Evolutionary conservation across 768 basidiomycete genomes (phyloP), one percentile per base, ranked within the genome.

Genomic region (Psilocybe subaeruginosa): DNA sequence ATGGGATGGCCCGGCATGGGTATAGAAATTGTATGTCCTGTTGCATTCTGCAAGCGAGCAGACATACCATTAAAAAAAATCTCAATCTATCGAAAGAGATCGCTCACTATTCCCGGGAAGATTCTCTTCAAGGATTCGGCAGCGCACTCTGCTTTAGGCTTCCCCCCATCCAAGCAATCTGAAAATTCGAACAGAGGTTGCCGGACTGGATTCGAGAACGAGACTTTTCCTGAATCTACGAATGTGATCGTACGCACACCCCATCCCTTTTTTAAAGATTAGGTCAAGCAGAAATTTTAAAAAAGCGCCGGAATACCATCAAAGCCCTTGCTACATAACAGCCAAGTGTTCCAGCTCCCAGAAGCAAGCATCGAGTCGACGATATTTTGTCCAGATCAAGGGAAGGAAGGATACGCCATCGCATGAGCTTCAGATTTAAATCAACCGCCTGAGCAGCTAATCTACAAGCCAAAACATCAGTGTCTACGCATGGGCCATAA

Each of bases 1-100:
- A 98, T 82, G 0, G 96, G 97, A 70, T 99, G 97, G 0, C 97
- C 97, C 0, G 97, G 97, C 96, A 99, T 99, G 7, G 97, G 97
- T 65, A 99, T 90, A 8, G 89, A 85, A 2, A 99, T 78, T 8
- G 82, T 81, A 64, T 92, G 78, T 0, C 95, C 96, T 0, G 81
- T 83, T 0, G 96, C 89, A 64, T 95, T 91, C 95, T 97, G 62
- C 1, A 29, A 54, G 43, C 37, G 17, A 19, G 9, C 53, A 23
- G 27, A 35, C 33, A 35, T n/a, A 35, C 6, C 27, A 35, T 53
- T 27, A 43, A 6, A 14, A 12, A 12, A 11, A 43, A 14, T 33
- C 12, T n/a, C 16, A 46, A 52, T 5, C 33, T 52, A 2, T 16
- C 27, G 17, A 51, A n/a, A 27, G 27, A 19, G 16, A 50, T 17